Conservation (phyloP, 2,329 filamentous ascomycete species). For the Alternaria sp. region DNA sequence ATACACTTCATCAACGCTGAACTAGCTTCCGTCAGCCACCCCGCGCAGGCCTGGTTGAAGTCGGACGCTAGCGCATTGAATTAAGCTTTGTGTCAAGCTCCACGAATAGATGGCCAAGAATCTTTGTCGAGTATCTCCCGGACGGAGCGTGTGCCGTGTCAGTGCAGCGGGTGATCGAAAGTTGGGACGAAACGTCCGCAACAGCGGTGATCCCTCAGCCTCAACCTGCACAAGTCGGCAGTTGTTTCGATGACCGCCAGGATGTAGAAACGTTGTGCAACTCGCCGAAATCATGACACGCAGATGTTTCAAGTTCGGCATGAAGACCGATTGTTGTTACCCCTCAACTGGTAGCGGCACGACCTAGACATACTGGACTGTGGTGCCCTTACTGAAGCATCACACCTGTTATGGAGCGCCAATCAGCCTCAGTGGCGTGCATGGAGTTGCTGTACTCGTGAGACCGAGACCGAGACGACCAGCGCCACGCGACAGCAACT, state of each 20-base stretch:
- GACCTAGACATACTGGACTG: not conserved
- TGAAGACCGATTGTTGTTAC: not conserved
- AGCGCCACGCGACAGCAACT: not conserved
- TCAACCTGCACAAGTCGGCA: slow-evolving; percentile 8
- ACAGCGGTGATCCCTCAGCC: slow-evolving; percentile 16
- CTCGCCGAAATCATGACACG: not conserved
- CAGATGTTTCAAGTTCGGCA: not conserved
- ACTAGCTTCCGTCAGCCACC: slow-evolving; percentile 38
- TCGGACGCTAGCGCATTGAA: slow-evolving; percentile 26
- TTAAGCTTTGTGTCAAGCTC: slow-evolving; percentile 39
- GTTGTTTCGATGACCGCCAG: not conserved
- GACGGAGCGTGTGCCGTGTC: slow-evolving; percentile 19
- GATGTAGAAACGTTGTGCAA: not conserved
- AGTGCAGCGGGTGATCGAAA: slow-evolving; percentile 12
- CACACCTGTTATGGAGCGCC: not conserved
- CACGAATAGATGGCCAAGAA: slow-evolving; percentile 33
- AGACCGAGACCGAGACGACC: not conserved
- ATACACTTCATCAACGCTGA: slow-evolving; percentile 16
- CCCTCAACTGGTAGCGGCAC: not conserved
- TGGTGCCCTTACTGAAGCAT: not conserved
- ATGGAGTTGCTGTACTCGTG: slow-evolving; percentile 2
- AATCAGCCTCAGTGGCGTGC: slow-evolving; percentile 4
- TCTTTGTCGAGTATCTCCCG: slow-evolving; percentile 35
- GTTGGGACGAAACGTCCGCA: slow-evolving; percentile 13
- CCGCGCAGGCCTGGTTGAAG: slow-evolving; percentile 20